Evolutionary conservation across 73 alveolate species (phyloP), one percentile per base, ranked within the genome.

Genomic region (Symbiodinium pilosum): DNA sequence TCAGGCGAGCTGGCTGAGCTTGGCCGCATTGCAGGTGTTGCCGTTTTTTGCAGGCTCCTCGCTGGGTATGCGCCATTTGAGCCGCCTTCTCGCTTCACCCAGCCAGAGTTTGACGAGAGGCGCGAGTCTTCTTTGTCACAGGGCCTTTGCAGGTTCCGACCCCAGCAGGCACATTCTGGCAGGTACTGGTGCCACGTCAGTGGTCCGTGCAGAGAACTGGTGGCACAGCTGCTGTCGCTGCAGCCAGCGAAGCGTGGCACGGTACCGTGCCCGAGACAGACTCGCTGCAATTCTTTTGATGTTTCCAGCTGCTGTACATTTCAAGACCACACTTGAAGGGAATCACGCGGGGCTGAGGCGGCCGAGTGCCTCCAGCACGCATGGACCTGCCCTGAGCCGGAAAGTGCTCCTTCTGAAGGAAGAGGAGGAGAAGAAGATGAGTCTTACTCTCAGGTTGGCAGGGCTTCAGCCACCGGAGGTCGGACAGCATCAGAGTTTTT

Each of bases 51-150:
- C 30, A 64, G 81, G 81, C 43, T 77, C 34, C 87, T 77, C 14
- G 87, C 87, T 16, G 87, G 87, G 32, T 77, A 77, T 77, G 87
- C 87, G 28, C 87, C 87, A 21, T 77, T 77, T 39, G 87, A 77
- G 11, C 87, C 87, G 47, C 87, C 87, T 12, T 77, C 87, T 20
- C 8, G 28, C 87, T 77, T 77, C 87, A 6, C 12, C 47, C 52
- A 18, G 20, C 87, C 44, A 16, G 52, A 77, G 54, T 77, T 77
- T 39, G 87, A 77, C 47, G 87, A 77, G 47, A 77, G 87, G 87
- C 47, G 14, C 87, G 24, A 16, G 73, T 26, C 32, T 24, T 12
- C 73, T 5, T n/a, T 54, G 20, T 26, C 73, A 0, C 24, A 16
- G 0, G n/a, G 71, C 30, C 34, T 0, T 54, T 54, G 73, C 73